A percentile compares a stretch with the other conserved stretches of the same genome.
phyloP scores from a whole-genome alignment of 805 yeast genomes.

The Saccharomycopsis microspora region DNA sequence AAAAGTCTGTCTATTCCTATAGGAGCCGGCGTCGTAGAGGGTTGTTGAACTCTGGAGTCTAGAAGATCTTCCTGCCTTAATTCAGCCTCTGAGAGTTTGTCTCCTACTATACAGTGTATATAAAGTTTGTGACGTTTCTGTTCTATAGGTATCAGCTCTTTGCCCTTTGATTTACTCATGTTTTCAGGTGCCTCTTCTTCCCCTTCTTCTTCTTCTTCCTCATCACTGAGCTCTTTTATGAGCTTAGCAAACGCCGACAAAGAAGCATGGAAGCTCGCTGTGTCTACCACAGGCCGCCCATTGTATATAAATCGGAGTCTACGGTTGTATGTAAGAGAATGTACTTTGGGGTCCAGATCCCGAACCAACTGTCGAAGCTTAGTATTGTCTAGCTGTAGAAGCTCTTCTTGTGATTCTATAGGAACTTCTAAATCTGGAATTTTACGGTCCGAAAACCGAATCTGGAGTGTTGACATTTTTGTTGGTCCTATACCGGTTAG shows the following conservation, averaged over 20 bases:
- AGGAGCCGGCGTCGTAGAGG: slow-evolving; percentile 50
- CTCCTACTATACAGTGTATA: slow-evolving; percentile 62
- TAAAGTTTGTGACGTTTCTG: slow-evolving; percentile 27
- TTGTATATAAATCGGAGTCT: slow-evolving; percentile 56
- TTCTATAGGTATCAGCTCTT: slow-evolving; percentile 6
- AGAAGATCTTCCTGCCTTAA: slow-evolving; percentile 39
- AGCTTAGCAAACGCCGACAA: slow-evolving; percentile 24
- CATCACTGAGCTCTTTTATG: slow-evolving; percentile 25
- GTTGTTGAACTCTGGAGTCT: slow-evolving; percentile 33
- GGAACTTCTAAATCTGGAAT: slow-evolving; percentile 31
- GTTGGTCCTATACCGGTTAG: background rate
- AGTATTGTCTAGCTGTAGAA: slow-evolving; percentile 26
- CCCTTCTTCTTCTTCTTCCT: slow-evolving; percentile 1
- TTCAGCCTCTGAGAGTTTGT: slow-evolving; percentile 37
- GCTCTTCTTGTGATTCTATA: slow-evolving; percentile 19
- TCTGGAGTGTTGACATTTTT: slow-evolving; percentile 11
- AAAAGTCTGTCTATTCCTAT: slow-evolving; percentile 79
- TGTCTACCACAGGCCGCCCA: slow-evolving; percentile 53
- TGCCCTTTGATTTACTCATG: slow-evolving; percentile 3
- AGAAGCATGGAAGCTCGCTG: slow-evolving; percentile 43
- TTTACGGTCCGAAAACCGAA: slow-evolving; percentile 36
- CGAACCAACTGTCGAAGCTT: slow-evolving; percentile 35
- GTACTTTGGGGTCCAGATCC: slow-evolving; percentile 17
- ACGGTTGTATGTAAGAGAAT: slow-evolving; percentile 27
- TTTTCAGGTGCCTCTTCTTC: background rate